phyloP scores from a whole-genome alignment of 257 asterid species.

The Asclepias syriaca region DNA sequence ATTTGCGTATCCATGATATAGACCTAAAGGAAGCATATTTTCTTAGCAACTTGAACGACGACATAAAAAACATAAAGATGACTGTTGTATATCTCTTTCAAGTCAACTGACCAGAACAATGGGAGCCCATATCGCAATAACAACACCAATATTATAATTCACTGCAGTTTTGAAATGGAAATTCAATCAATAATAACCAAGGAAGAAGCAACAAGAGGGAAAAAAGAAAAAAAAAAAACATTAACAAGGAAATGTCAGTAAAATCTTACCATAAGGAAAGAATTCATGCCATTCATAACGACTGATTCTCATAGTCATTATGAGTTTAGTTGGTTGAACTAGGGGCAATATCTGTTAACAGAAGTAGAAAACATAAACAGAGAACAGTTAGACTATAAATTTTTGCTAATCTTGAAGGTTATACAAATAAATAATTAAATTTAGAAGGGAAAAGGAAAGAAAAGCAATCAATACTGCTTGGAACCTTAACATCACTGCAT shows the following conservation, averaged over 20 bases:
- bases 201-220: constrained; percentile 7
- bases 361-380: constrained; percentile 20
- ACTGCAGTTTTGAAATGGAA: constrained; percentile 46
- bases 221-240: not conserved
- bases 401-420: constrained; percentile 5
- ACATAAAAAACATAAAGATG: constrained; percentile 6
- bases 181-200: constrained; percentile 23
- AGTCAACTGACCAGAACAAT: constrained; percentile 61
- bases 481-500: constrained; percentile 5
- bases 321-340: constrained; percentile 72
- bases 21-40: constrained; percentile 46
- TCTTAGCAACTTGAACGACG: constrained; percentile 16
- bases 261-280: constrained; percentile 73
- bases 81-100: constrained; percentile 3
- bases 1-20: constrained; percentile 94
- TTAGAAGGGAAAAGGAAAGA: not conserved
- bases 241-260: constrained; percentile 5
- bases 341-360: constrained; percentile 72
- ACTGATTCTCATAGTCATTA: constrained; percentile 62
- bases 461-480: not conserved
- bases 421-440: not conserved
- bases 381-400: constrained; percentile 2
- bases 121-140: constrained; percentile 91
- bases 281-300: constrained; percentile 94
- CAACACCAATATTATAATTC: constrained; percentile 71